A percentile compares a stretch with the other conserved stretches of the same genome.
Evolutionary conservation across 345 rosid species (phyloP).

Genomic region (Diplotaxis tenuifolia): DNA sequence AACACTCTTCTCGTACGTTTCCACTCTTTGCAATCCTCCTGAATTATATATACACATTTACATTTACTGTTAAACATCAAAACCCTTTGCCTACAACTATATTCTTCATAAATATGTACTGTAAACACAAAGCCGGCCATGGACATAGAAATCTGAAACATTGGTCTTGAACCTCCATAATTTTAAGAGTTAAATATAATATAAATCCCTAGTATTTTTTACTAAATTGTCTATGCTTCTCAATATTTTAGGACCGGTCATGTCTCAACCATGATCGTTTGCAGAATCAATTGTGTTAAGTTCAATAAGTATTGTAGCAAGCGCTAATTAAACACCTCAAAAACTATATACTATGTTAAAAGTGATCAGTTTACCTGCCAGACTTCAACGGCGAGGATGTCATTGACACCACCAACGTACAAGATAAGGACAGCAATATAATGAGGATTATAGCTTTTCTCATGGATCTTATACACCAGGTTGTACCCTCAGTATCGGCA

Average conservation of each 20-base stretch:
- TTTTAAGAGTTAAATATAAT: neutral
- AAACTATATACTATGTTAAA: neutral
- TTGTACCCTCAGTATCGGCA: constrained; percentile 54
- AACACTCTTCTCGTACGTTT: constrained; percentile 63
- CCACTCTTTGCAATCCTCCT: constrained; percentile 72
- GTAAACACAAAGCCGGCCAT: neutral
- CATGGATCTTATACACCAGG: constrained; percentile 60
- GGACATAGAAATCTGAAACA: neutral
- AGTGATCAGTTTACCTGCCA: constrained; percentile 51
- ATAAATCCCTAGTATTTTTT: neutral
- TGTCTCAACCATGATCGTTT: neutral
- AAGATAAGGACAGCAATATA: constrained; percentile 63
- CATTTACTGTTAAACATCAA: neutral
- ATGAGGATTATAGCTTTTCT: constrained; percentile 56
- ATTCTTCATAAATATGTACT: neutral
- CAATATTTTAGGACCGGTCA: neutral
- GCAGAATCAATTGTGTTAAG: neutral
- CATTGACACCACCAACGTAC: constrained; percentile 54
- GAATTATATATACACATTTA: neutral
- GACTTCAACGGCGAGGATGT: constrained; percentile 56
- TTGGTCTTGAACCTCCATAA: neutral
- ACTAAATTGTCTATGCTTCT: neutral
- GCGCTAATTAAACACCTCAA: neutral
- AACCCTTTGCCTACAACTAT: neutral
- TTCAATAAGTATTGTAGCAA: neutral